Evolutionary conservation across 169 alveolate genomes (phyloP), one percentile per base, ranked within the genome.

Genomic region (Babesia bigemina): DNA sequence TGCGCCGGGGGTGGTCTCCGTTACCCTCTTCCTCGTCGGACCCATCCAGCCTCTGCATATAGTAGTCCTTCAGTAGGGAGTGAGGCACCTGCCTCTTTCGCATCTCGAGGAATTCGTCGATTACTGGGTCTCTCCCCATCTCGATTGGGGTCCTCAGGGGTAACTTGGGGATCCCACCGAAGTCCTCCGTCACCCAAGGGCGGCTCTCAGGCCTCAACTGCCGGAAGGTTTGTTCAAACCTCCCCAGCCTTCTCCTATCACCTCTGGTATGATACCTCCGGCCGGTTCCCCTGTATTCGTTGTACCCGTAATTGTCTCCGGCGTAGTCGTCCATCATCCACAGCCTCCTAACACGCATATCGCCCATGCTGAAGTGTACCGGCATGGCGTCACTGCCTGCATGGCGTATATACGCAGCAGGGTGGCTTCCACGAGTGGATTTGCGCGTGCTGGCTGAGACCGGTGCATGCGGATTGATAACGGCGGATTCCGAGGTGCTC

Each of bases 41-140:
- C 22, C 17, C 19, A 14, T 45, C 74, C 29, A 11, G 2, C 29
- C 66, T 2, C 6, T 10, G 45, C 76, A 67, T 67, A 26, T 67
- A 67, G 24, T 67, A 33, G 36, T 67, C 65, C 55, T 67, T 67
- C 24, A 67, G 42, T 42, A 67, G 19, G 2, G 76, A 67, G 29
- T 67, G 76, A 16, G 76, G 76, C 11, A 67, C 53, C 26, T 53
- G 28, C 22, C 76, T 10, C 65, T 67, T 67, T 22, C 76, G 63
- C 76, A 67, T 67, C 33, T 67, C 76, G 8, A 67, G 28, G 24
- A 67, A 67, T 33, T 67, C 76, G 33, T 67, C 76, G 55, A 52
- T 26, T n/a, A 67, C 52, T 29, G 76, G 76, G 28, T 48, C 76
- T 12, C n/a, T 19, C 14, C 48, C 17, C 2, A 67, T 63, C 13